These are phyloP conservation scores for Chrysoporthe deuterocubensis DNA, from an alignment of 2,329 filamentous ascomycete genomes.

Conservation along the genomic window DNA sequence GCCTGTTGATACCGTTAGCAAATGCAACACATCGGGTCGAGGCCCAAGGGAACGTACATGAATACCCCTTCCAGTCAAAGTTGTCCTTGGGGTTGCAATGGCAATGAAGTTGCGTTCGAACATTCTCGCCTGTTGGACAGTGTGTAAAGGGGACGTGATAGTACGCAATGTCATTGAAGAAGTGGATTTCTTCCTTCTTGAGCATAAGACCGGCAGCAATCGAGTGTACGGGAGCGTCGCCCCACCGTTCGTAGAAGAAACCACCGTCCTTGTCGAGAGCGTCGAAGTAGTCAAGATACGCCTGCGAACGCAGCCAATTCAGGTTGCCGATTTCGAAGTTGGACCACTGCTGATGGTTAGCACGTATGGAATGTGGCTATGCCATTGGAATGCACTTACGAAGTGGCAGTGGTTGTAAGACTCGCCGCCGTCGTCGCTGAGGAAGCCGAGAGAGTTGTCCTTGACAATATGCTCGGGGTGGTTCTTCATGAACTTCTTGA, in stretches of 20 bases:
- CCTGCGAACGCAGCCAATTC: conserved; percentile 86
- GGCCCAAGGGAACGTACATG: conserved; percentile 67
- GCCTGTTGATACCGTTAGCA: conserved; percentile 52
- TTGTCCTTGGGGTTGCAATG: conserved; percentile 95
- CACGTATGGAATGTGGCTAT: background rate
- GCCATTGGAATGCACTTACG: conserved; percentile 55
- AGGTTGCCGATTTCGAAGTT: conserved; percentile 98
- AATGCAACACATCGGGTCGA: background rate
- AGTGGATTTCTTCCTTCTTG: conserved; percentile 92
- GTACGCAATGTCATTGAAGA: conserved; percentile 99
- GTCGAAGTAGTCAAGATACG: conserved; percentile 91
- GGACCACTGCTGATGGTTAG: conserved; percentile 71
- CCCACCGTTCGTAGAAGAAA: conserved; percentile 99
- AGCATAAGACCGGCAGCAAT: conserved; percentile 88
- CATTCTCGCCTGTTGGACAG: conserved; percentile 89
- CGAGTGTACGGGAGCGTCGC: conserved; percentile 97
- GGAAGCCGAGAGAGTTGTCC: conserved; percentile 86
- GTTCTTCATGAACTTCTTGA: conserved; percentile 90
- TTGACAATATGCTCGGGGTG: conserved; percentile 86
- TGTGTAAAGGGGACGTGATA: conserved; percentile 98
- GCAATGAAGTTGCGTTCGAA: conserved; percentile 82
- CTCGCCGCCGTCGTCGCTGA: conserved; percentile 89
- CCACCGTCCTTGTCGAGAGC: conserved; percentile 87
- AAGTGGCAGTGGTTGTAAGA: conserved; percentile 98
- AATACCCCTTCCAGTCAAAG: conserved; percentile 99